phyloP scores from a whole-genome alignment of 2,329 filamentous ascomycete species.

The Rhynchosporium agropyri region DNA sequence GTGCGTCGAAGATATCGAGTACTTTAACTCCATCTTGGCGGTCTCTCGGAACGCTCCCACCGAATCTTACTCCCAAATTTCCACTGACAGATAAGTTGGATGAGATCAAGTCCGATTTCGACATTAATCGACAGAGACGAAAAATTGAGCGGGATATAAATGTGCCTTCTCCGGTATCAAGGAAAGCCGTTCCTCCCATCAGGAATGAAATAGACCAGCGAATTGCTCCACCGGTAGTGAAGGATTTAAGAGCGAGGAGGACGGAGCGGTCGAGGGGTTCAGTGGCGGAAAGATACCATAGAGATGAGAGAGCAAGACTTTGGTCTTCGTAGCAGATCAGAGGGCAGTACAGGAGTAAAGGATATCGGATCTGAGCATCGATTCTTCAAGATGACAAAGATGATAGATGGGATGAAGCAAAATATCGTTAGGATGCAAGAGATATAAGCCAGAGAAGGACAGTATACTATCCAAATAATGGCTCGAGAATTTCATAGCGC shows the following conservation, averaged over 20 bases:
- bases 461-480: no score
- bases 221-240: neutral
- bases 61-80: neutral
- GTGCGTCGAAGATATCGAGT: no score
- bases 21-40: neutral
- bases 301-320: constrained; percentile 16
- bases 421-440: no score
- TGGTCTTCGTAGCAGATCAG: constrained; percentile 13
- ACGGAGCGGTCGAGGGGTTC: constrained; percentile 3
- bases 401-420: no score
- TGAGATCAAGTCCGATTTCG: constrained; percentile 1
- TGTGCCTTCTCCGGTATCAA: neutral
- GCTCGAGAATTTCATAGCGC: no score
- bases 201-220: neutral
- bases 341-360: neutral
- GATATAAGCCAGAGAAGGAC: no score
- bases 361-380: no score
- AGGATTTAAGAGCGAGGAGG: constrained; percentile 8
- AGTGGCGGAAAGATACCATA: constrained; percentile 8
- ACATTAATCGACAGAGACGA: constrained; percentile 12
- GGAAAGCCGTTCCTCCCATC: neutral
- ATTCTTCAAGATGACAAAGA: no score
- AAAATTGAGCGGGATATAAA: neutral
- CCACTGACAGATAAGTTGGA: neutral
- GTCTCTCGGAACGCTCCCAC: neutral